Conservation (phyloP, 225 moss, liverwort and hornwort genomes). For the Pleurozium schreberi region DNA sequence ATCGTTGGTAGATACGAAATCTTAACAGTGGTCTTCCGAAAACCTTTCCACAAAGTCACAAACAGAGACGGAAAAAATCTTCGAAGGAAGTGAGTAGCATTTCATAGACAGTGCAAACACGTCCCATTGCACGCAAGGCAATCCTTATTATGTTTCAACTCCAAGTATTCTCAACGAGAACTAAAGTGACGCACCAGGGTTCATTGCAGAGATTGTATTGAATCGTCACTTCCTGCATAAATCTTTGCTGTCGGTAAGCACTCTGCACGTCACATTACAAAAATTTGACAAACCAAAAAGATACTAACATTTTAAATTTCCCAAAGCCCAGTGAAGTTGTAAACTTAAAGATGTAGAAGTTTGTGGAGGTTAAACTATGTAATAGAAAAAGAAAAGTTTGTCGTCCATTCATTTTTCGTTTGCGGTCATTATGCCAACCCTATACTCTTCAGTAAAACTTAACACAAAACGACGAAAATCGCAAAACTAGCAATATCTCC, state of each 20-base stretch:
- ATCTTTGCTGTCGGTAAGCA: conserved; percentile 78
- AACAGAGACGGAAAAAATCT: background rate
- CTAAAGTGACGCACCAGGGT: conserved; percentile 49
- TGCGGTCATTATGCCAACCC: background rate
- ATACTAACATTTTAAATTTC: background rate
- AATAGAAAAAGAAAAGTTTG: background rate
- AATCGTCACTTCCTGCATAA: conserved; percentile 91
- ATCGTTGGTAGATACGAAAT: background rate
- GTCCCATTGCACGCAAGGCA: background rate
- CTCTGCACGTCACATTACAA: conserved; percentile 34
- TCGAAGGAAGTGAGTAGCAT: background rate
- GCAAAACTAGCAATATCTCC: background rate
- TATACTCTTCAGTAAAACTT: background rate
- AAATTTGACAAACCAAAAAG: background rate
- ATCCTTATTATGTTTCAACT: background rate
- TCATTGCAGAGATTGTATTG: conserved; percentile 97
- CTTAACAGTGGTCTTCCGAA: background rate
- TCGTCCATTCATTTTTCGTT: background rate
- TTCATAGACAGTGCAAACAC: background rate
- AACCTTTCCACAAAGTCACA: background rate
- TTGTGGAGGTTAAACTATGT: background rate
- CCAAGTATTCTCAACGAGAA: background rate
- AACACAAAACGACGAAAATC: background rate
- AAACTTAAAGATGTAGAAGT: background rate
- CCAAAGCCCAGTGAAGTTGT: background rate